These are phyloP conservation scores for Oidiodendron maius DNA, from an alignment of 495 filamentous ascomycete genomes.

Conservation along the genomic window DNA sequence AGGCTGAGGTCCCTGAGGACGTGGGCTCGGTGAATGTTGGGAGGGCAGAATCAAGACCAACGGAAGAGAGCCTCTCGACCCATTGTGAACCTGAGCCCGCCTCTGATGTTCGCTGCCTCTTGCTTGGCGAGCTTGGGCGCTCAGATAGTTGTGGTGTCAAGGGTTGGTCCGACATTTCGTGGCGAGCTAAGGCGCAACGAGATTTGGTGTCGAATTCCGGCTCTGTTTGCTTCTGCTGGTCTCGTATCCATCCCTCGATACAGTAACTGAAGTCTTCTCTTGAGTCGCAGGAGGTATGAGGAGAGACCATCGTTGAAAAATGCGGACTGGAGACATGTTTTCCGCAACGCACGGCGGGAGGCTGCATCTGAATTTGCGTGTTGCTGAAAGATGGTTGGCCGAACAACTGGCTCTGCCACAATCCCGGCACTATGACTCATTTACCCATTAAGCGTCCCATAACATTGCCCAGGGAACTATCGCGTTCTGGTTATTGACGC, in stretches of 20 bases:
- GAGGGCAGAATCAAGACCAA: not conserved
- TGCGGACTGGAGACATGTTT: not conserved
- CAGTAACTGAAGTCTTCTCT: slow-evolving; percentile 2
- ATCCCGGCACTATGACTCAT: no score
- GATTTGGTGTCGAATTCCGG: not conserved
- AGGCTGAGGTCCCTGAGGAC: slow-evolving; percentile 1
- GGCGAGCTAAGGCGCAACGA: not conserved
- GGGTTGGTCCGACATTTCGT: not conserved
- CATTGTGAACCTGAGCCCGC: not conserved
- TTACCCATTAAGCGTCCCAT: no score
- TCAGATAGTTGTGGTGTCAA: no score
- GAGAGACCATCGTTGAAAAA: not conserved
- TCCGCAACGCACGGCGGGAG: not conserved
- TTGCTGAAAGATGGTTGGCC: not conserved
- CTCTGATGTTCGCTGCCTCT: slow-evolving; percentile 2
- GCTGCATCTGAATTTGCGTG: not conserved
- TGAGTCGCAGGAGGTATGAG: not conserved
- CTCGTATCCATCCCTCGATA: slow-evolving; percentile 1
- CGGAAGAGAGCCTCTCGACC: not conserved
- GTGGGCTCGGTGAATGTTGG: not conserved
- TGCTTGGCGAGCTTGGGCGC: not conserved
- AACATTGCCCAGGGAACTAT: no score
- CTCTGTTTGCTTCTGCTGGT: not conserved
- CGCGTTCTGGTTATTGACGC: no score
- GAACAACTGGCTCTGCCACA: not conserved